These are phyloP conservation scores for Jamesozyma jinghongensis DNA, from an alignment of 805 yeast species.

Conservation along the genomic window DNA sequence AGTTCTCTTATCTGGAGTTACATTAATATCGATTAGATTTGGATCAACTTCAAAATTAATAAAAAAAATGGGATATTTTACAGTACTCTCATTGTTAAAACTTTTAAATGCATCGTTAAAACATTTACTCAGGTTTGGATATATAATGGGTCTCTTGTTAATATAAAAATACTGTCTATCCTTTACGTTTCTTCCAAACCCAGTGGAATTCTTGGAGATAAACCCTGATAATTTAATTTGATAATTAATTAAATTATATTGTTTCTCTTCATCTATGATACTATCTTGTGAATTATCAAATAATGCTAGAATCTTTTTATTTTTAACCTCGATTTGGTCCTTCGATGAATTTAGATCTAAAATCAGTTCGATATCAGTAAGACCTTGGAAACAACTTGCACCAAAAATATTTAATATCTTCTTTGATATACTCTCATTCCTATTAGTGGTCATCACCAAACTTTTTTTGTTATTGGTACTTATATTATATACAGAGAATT, in stretches of 20 bases:
- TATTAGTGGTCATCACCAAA: conserved; percentile 51
- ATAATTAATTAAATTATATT: conserved; percentile 22
- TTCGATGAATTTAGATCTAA: conserved; percentile 31
- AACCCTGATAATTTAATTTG: conserved; percentile 42
- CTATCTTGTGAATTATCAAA: conserved; percentile 6
- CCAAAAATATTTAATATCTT: conserved; percentile 69
- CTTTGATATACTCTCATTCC: conserved; percentile 38
- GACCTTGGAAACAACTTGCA: conserved; percentile 47
- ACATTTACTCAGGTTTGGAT: conserved; percentile 46
- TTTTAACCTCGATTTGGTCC: conserved; percentile 12
- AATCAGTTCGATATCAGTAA: conserved; percentile 40
- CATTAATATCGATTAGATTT: conserved; percentile 63
- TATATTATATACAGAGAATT: conserved; percentile 52
- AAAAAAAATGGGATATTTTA: conserved; percentile 65
- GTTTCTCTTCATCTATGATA: conserved; percentile 5
- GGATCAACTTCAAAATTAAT: conserved; percentile 50
- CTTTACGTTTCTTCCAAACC: conserved; percentile 58
- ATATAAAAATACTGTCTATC: conserved; percentile 73
- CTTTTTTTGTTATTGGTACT: conserved; percentile 41
- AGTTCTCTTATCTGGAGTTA: conserved; percentile 83
- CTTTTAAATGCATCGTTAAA: conserved; percentile 66
- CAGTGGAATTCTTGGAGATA: conserved; percentile 71
- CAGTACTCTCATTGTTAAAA: conserved; percentile 41
- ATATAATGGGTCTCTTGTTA: conserved; percentile 64
- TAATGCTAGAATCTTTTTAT: not conserved